These are phyloP conservation scores for Rhodotorula paludigena DNA, from an alignment of 768 basidiomycete species.

Conservation along the genomic window DNA sequence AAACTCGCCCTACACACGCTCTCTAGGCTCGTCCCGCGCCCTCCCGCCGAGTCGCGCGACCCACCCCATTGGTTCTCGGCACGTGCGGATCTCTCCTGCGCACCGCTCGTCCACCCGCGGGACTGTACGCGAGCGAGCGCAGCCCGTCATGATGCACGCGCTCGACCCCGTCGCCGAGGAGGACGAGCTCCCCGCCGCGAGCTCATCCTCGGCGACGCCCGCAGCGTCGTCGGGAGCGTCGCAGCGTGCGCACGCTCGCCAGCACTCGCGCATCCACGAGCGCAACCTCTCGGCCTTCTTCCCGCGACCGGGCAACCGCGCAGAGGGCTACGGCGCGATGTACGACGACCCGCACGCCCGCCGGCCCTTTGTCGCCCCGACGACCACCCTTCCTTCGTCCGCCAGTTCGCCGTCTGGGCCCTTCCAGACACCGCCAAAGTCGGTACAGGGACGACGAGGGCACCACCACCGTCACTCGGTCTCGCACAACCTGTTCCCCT, in stretches of 20 bases:
- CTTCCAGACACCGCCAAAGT: neutral
- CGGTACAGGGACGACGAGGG: conserved; percentile 37
- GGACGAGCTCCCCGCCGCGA: neutral
- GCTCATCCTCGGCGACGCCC: neutral
- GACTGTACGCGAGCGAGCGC: too few species aligned
- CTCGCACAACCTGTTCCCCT: conserved; percentile 42
- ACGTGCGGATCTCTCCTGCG: too few species aligned
- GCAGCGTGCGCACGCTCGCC: conserved; percentile 27
- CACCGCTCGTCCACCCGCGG: too few species aligned
- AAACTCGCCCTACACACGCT: too few species aligned
- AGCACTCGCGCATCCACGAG: conserved; percentile 41
- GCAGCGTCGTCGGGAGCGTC: neutral
- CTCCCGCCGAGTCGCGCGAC: too few species aligned
- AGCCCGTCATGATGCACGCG: neutral
- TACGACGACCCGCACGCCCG: conserved; percentile 23
- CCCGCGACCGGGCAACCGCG: conserved; percentile 38
- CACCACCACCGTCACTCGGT: conserved; percentile 44
- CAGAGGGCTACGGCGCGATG: conserved; percentile 26
- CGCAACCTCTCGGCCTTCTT: conserved; percentile 44
- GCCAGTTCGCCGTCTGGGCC: neutral
- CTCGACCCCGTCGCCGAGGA: conserved; percentile 14
- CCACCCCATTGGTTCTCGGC: too few species aligned
- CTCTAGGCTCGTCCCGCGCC: too few species aligned
- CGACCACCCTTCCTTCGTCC: too few species aligned
- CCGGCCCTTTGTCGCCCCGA: neutral